Evolutionary conservation across 148 eudicot species (phyloP), one percentile per base, ranked within the genome.

Genomic region (Hydrangea macrophylla): DNA sequence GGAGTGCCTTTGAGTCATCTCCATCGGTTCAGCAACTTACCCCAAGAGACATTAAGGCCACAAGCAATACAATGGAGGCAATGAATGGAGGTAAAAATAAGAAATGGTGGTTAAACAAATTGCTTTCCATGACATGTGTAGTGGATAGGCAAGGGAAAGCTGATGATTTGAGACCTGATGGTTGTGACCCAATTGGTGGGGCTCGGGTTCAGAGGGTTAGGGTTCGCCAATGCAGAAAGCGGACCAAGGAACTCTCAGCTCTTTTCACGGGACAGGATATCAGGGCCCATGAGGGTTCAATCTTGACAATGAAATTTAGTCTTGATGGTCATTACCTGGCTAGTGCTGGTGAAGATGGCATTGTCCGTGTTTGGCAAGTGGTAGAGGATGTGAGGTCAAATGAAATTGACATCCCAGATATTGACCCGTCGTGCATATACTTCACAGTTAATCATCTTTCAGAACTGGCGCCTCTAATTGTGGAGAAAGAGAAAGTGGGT

Each of bases 261-360:
- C 84, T 94, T 54, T 94, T 86, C 75, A 66, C 39, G 23, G 91
- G 87, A 56, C 99, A 91, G 75, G 91, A 83, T 68, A 80, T 94
- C 42, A 82, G 74, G 76, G 99, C 97, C 56, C 99, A 94, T 64
- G 75, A 87, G 65, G 99, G 99, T 32, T 74, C 93, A 25, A 91
- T 94, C 42, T 68, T 85, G 82, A 68, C 91, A 0, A 94, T 94
- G 98, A 91, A 87, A 77, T 94, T 94, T 66, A 94, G 99, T 71
- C 82, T 76, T 25, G 88, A 91, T 64, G 97, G 99, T 33, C 79
- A 73, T 54, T 91, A 75, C 71, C 70, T 94, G 17, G 99, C 99
- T 12, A 91, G 84, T 66, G 97, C 90, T 17, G 99, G 97, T 31
- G 99, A 88, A 77, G 99, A 90, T 61, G 78, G 84, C 68, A 54